Conservation (phyloP, 768 basidiomycete species). For the Termitomyces sp. region DNA sequence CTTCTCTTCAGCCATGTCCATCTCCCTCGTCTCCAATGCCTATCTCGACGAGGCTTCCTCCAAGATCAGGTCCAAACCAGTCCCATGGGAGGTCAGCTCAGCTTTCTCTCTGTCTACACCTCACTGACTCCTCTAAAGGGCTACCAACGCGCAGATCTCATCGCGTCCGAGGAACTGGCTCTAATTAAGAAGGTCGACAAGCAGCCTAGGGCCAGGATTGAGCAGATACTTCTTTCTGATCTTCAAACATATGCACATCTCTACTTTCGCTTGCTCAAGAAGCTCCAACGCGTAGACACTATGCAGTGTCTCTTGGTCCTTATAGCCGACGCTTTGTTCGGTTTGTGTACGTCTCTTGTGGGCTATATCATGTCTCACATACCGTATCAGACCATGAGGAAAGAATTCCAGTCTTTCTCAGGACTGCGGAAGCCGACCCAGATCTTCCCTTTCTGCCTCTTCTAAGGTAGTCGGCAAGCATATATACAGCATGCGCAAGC, state of each 20-base stretch:
- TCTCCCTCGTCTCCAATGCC: conserved; percentile 72
- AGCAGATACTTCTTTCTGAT: conserved; percentile 79
- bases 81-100: conserved; percentile 88
- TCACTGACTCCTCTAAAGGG: conserved; percentile 48
- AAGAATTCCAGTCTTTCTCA: conserved; percentile 72
- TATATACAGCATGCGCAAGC: neutral
- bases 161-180: conserved; percentile 82
- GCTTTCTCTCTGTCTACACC: neutral
- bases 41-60: conserved; percentile 85
- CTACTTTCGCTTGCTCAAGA: conserved; percentile 86
- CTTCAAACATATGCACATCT: conserved; percentile 80
- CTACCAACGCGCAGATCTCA: conserved; percentile 90
- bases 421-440: conserved; percentile 57
- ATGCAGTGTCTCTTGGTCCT: conserved; percentile 84
- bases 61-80: conserved; percentile 86
- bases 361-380: neutral
- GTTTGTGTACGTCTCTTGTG: conserved; percentile 33
- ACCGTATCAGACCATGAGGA: conserved; percentile 75
- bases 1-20: conserved; percentile 47
- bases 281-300: conserved; percentile 77
- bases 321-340: conserved; percentile 84
- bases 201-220: conserved; percentile 67
- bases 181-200: conserved; percentile 90
- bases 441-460: conserved; percentile 80
- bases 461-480: conserved; percentile 50